Evolutionary conservation across 2,329 filamentous ascomycete species (phyloP).

Genomic region (Fusarium sp.): DNA sequence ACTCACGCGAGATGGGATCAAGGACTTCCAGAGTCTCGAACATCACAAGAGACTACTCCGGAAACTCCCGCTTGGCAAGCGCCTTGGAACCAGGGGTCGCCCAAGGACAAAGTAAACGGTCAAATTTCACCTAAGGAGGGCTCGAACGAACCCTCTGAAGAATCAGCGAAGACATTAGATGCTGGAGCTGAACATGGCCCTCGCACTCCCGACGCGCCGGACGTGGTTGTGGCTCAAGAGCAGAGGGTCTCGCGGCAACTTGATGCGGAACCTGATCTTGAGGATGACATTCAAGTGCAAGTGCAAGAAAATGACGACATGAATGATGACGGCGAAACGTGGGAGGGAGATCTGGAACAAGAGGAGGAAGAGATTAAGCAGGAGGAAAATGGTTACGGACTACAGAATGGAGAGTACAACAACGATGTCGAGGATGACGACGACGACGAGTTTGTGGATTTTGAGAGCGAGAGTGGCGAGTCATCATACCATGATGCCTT

Average conservation of each 20-base stretch:
- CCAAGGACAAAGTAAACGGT: conserved; percentile 23
- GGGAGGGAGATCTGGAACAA: conserved; percentile 23
- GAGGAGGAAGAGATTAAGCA: conserved; percentile 22
- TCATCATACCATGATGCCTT: conserved; percentile 72
- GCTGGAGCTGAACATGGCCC: conserved; percentile 13
- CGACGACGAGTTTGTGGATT: conserved; percentile 52
- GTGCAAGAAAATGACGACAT: conserved; percentile 43
- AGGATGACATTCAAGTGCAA: conserved; percentile 5
- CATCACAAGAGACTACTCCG: conserved; percentile 31
- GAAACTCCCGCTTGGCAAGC: conserved; percentile 37
- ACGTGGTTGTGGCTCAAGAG: background rate
- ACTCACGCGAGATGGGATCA: conserved; percentile 69
- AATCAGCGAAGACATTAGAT: conserved; percentile 21
- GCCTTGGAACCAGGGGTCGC: conserved; percentile 24
- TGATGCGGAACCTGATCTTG: conserved; percentile 30
- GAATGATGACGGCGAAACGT: conserved; percentile 48
- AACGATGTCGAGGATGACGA: conserved; percentile 41
- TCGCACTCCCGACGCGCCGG: background rate
- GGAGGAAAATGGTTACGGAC: conserved; percentile 42
- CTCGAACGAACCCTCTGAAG: conserved; percentile 9
- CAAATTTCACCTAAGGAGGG: conserved; percentile 3
- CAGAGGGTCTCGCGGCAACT: background rate
- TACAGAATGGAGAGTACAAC: conserved; percentile 41
- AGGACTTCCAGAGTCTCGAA: conserved; percentile 41
- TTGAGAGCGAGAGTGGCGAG: conserved; percentile 72